A percentile compares a stretch with the other conserved stretches of the same genome.
These are phyloP conservation scores for Populus trichocarpa DNA, from an alignment of 441 rosid species.

Conservation along the genomic window DNA sequence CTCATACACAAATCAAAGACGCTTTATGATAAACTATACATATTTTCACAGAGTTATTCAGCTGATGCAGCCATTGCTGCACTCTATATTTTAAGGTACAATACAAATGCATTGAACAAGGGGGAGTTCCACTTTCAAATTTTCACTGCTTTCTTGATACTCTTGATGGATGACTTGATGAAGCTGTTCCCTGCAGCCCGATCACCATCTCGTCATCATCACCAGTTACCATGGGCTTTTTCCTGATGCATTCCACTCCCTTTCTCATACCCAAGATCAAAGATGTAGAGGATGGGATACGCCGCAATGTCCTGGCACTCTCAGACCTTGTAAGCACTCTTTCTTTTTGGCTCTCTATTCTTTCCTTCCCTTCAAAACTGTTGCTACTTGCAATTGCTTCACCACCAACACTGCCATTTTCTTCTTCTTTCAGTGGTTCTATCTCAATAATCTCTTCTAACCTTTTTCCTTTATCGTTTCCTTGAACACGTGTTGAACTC, in stretches of 20 bases:
- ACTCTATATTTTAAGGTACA: slow-evolving; percentile 10
- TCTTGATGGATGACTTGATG: slow-evolving; percentile 68
- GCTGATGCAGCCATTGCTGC: slow-evolving; percentile 15
- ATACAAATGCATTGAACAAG: not conserved
- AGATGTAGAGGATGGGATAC: slow-evolving; percentile 81
- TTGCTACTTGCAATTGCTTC: slow-evolving; percentile 36
- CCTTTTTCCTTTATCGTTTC: slow-evolving; percentile 18
- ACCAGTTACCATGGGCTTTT: slow-evolving; percentile 57
- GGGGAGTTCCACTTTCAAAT: slow-evolving; percentile 23
- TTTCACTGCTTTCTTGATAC: slow-evolving; percentile 64
- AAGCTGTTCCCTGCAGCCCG: slow-evolving; percentile 48
- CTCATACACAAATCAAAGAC: slow-evolving; percentile 13
- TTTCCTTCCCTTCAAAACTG: slow-evolving; percentile 41
- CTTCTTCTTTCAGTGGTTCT: slow-evolving; percentile 15
- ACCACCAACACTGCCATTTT: not conserved
- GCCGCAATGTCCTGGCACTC: slow-evolving; percentile 70
- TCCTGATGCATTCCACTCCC: slow-evolving; percentile 79
- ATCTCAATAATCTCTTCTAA: slow-evolving; percentile 27
- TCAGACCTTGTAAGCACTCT: slow-evolving; percentile 60
- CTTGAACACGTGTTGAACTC: slow-evolving; percentile 14
- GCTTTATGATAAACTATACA: not conserved
- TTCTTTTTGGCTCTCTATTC: slow-evolving; percentile 43
- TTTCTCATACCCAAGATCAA: slow-evolving; percentile 67
- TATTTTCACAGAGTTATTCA: slow-evolving; percentile 31
- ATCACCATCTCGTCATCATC: slow-evolving; percentile 48